A percentile compares a stretch with the other conserved stretches of the same genome.
phyloP scores from a whole-genome alignment of 108 stramenopile genomes.

The Poteriospumella lacustris region DNA sequence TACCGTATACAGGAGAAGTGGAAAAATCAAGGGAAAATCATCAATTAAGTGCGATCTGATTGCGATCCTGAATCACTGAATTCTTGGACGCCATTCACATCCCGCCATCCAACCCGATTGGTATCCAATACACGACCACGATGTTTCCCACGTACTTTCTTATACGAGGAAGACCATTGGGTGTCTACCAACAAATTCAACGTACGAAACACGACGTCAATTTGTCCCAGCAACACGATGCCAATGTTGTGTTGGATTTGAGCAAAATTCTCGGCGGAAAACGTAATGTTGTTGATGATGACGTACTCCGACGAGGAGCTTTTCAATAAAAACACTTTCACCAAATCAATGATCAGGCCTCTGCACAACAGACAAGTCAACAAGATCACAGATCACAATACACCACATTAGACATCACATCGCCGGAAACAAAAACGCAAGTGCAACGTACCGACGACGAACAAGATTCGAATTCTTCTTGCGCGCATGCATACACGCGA shows the following conservation, averaged over 20 bases:
- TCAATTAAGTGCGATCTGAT: no score
- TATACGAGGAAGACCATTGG: no score
- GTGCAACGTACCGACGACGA: neutral
- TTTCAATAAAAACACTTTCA: conserved; percentile 12
- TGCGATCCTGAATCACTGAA: no score
- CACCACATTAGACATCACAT: neutral
- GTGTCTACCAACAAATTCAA: neutral
- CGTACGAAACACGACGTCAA: neutral
- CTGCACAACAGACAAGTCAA: neutral
- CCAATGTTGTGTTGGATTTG: neutral
- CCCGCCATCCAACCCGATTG: no score
- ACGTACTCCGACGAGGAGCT: neutral
- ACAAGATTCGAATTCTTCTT: neutral
- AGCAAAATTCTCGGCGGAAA: neutral
- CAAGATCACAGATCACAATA: no score
- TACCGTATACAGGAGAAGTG: no score
- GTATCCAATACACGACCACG: no score
- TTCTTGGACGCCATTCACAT: no score
- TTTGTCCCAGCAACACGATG: neutral
- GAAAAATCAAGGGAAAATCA: no score
- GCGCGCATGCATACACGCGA: neutral
- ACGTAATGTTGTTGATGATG: conserved; percentile 3
- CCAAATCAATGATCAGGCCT: neutral
- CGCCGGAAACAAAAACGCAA: neutral
- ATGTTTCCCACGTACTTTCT: no score